phyloP scores from a whole-genome alignment of 2,329 filamentous ascomycete species.

The Arthrobotrys conoides region DNA sequence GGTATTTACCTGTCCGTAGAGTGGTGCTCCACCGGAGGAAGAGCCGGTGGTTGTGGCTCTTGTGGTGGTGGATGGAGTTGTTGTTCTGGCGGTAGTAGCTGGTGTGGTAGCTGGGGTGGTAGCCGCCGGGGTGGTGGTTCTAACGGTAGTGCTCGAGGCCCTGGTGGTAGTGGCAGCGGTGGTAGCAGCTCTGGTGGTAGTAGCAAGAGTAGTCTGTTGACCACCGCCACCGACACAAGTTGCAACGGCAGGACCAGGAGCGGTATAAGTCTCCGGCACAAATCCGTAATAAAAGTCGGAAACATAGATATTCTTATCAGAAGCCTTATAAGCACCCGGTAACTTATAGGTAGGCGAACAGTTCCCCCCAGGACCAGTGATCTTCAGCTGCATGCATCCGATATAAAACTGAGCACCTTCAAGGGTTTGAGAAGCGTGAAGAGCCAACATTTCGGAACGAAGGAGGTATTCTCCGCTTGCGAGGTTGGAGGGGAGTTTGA shows the following conservation, averaged over 20 bases:
- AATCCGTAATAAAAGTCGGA: constrained; percentile 66
- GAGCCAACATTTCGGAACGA: constrained; percentile 66
- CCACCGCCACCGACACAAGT: constrained; percentile 60
- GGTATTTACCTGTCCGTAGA: constrained; percentile 40
- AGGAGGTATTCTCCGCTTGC: constrained; percentile 66
- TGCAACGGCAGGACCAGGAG: constrained; percentile 64
- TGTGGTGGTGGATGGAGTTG: constrained; percentile 32
- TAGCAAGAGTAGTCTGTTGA: constrained; percentile 13
- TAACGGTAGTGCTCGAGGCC: constrained; percentile 50
- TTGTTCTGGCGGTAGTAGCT: constrained; percentile 40
- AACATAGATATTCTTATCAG: constrained; percentile 64
- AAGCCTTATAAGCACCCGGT: constrained; percentile 65
- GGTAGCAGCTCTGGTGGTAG: constrained; percentile 27
- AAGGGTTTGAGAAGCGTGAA: constrained; percentile 65
- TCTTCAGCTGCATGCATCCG: constrained; percentile 65
- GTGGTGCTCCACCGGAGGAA: constrained; percentile 28
- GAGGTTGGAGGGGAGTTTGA: constrained; percentile 64
- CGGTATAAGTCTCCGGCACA: constrained; percentile 65
- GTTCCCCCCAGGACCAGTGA: constrained; percentile 64
- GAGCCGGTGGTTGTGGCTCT: constrained; percentile 32
- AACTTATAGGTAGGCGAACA: constrained; percentile 65
- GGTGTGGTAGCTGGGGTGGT: constrained; percentile 41
- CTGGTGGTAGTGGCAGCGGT: constrained; percentile 20
- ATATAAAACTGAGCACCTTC: constrained; percentile 66
- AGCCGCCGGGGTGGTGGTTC: constrained; percentile 32